Conservation (phyloP, 2,329 filamentous ascomycete species). For the Arthroderma sp. region DNA sequence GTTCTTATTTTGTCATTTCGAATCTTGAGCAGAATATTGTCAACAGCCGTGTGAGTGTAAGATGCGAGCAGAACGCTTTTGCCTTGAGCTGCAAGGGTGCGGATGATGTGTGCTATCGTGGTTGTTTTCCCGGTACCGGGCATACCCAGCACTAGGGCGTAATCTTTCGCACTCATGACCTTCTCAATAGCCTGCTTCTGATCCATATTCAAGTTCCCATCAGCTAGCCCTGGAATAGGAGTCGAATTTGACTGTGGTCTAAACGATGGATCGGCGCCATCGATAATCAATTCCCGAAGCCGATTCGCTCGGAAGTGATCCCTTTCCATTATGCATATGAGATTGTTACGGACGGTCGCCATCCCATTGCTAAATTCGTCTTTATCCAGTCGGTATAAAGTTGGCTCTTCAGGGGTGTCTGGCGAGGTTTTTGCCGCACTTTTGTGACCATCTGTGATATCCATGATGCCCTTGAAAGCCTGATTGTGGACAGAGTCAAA, state of each 20-base stretch:
- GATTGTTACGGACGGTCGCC: constrained; percentile 85
- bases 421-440: no score
- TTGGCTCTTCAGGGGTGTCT: constrained; percentile 31
- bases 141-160: constrained; percentile 96
- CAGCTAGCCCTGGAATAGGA: constrained; percentile 3
- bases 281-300: constrained; percentile 68
- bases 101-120: constrained; percentile 94
- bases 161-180: constrained; percentile 90
- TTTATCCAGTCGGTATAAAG: constrained; percentile 76
- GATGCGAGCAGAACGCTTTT: constrained; percentile 90
- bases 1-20: constrained; percentile 63
- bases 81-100: constrained; percentile 70
- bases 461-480: constrained; percentile 82
- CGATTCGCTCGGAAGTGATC: constrained; percentile 56
- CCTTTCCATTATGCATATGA: constrained; percentile 82
- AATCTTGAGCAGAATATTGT: constrained; percentile 94
- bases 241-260: constrained; percentile 34
- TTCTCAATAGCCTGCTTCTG: constrained; percentile 79
- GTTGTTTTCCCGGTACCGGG: constrained; percentile 97
- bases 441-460: constrained; percentile 36
- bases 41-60: constrained; percentile 93
- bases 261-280: constrained; percentile 61
- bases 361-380: constrained; percentile 98
- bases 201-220: constrained; percentile 69
- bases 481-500: constrained; percentile 72